Percentiles rank a stretch among this genome's conserved stretches.
Evolutionary conservation across 495 filamentous ascomycete genomes (phyloP).

Genomic region (Aspergillus carlsbadensis): DNA sequence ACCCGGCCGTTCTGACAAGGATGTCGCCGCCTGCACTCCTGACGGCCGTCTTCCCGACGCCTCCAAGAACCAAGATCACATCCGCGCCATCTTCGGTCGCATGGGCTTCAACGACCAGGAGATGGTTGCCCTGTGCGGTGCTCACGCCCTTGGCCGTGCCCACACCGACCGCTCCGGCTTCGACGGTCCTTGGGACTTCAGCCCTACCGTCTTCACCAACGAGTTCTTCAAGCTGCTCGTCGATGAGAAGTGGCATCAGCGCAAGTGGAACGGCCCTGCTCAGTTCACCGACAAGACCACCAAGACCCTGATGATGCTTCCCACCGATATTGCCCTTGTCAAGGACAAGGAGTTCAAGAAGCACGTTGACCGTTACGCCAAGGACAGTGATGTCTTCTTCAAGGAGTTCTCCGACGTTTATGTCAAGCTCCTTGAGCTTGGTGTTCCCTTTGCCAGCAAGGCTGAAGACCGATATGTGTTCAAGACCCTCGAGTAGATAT

Average conservation of each 20-base stretch:
- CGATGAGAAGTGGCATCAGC: slow-evolving; percentile 87
- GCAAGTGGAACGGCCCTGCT: slow-evolving; percentile 91
- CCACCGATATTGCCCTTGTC: slow-evolving; percentile 82
- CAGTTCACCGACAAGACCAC: slow-evolving; percentile 83
- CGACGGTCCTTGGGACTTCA: slow-evolving; percentile 95
- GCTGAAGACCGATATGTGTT: slow-evolving; percentile 70
- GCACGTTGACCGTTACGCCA: slow-evolving; percentile 87
- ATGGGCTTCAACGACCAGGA: slow-evolving; percentile 99
- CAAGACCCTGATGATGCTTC: slow-evolving; percentile 95
- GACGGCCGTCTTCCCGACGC: slow-evolving; percentile 96
- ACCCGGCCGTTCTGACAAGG: slow-evolving; percentile 80
- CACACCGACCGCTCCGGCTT: slow-evolving; percentile 87
- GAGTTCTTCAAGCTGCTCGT: slow-evolving; percentile 88
- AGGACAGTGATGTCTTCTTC: slow-evolving; percentile 90
- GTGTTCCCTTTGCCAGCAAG: slow-evolving; percentile 79
- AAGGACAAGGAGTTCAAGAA: slow-evolving; percentile 85
- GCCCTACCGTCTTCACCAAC: slow-evolving; percentile 90
- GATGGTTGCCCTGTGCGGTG: slow-evolving; percentile 87
- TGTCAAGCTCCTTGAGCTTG: slow-evolving; percentile 86
- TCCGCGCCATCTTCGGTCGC: slow-evolving; percentile 90
- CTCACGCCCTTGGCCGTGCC: slow-evolving; percentile 90
- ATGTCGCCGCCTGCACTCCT: slow-evolving; percentile 84
- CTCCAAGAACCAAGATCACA: slow-evolving; percentile 73
- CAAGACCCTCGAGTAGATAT: slow-evolving; percentile 59
- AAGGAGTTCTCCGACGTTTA: slow-evolving; percentile 82